A percentile compares a stretch with the other conserved stretches of the same genome.
These are phyloP conservation scores for Neocucurbitaria cava DNA, from an alignment of 2,329 filamentous ascomycete species.

Conservation along the genomic window DNA sequence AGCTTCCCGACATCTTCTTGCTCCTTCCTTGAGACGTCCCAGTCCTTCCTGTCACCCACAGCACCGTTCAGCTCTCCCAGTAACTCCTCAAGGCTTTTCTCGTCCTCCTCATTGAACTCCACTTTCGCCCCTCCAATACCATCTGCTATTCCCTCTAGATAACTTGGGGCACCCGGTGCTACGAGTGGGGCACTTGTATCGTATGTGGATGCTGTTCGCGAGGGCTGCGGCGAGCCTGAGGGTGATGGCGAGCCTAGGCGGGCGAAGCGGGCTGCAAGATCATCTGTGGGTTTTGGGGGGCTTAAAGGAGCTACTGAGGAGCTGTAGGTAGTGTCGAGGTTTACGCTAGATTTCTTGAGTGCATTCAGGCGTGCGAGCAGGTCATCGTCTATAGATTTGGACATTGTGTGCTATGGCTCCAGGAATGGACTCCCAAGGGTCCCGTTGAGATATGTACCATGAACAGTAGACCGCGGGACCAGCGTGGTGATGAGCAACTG, in stretches of 20 bases:
- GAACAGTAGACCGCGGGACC: neutral
- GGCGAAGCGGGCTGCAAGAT: slow-evolving; percentile 48
- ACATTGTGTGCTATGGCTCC: neutral
- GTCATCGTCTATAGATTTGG: slow-evolving; percentile 42
- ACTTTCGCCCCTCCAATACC: slow-evolving; percentile 33
- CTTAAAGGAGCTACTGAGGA: slow-evolving; percentile 21
- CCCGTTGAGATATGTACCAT: neutral
- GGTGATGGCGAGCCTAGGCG: slow-evolving; percentile 42
- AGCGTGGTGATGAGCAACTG: neutral
- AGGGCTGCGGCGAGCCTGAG: slow-evolving; percentile 33
- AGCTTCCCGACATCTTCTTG: slow-evolving; percentile 50
- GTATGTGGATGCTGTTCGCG: slow-evolving; percentile 26
- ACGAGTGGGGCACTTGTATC: slow-evolving; percentile 26
- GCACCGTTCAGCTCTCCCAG: slow-evolving; percentile 49
- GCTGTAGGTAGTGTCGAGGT: slow-evolving; percentile 34
- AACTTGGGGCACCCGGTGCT: slow-evolving; percentile 44
- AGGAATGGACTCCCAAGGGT: neutral
- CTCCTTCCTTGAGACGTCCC: slow-evolving; percentile 51
- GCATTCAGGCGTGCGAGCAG: slow-evolving; percentile 59
- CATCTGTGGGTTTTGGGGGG: slow-evolving; percentile 30
- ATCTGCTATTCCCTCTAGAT: slow-evolving; percentile 41
- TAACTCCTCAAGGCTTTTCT: slow-evolving; percentile 56
- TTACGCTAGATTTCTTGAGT: slow-evolving; percentile 54
- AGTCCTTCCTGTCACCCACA: slow-evolving; percentile 44
- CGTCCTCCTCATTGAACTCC: slow-evolving; percentile 49